Conservation (phyloP, 2,329 filamentous ascomycete genomes). For the Acrocalymma vagum region DNA sequence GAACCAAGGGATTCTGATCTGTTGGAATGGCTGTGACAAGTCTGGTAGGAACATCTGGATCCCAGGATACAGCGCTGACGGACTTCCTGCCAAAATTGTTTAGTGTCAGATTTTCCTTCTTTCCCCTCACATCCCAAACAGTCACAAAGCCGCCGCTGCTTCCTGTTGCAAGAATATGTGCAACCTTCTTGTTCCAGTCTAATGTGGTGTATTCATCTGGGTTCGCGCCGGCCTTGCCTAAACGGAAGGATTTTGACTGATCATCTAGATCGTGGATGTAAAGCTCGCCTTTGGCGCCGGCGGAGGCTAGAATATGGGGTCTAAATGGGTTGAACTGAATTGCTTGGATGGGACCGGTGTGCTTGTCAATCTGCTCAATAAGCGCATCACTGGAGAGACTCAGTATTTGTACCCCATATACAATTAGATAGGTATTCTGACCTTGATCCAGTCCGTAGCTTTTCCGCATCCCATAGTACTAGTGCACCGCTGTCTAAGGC, state of each 20-base stretch:
- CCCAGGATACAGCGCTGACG: slow-evolving; percentile 96
- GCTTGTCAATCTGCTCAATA: slow-evolving; percentile 86
- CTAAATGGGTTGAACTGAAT: slow-evolving; percentile 96
- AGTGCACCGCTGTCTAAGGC: slow-evolving; percentile 94
- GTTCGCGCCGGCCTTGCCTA: slow-evolving; percentile 87
- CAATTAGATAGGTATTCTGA: slow-evolving; percentile 57
- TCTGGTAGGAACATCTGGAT: slow-evolving; percentile 91
- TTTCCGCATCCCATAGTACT: slow-evolving; percentile 90
- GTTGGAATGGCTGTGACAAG: slow-evolving; percentile 91
- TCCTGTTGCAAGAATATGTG: slow-evolving; percentile 94
- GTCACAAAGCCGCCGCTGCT: slow-evolving; percentile 94
- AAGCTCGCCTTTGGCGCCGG: slow-evolving; percentile 92
- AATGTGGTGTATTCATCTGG: slow-evolving; percentile 95
- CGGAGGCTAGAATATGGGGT: slow-evolving; percentile 89
- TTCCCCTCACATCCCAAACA: slow-evolving; percentile 97
- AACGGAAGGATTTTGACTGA: slow-evolving; percentile 82
- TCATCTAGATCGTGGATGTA: slow-evolving; percentile 97
- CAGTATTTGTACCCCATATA: slow-evolving; percentile 38
- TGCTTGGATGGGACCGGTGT: slow-evolving; percentile 90
- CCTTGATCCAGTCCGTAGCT: slow-evolving; percentile 63
- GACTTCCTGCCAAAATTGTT: slow-evolving; percentile 90
- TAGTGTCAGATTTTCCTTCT: slow-evolving; percentile 94
- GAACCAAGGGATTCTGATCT: slow-evolving; percentile 85
- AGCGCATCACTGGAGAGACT: slow-evolving; percentile 69
- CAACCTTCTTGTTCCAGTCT: slow-evolving; percentile 98